phyloP scores from a whole-genome alignment of 2,329 filamentous ascomycete species.

The Cladosporium sphaerospermum region DNA sequence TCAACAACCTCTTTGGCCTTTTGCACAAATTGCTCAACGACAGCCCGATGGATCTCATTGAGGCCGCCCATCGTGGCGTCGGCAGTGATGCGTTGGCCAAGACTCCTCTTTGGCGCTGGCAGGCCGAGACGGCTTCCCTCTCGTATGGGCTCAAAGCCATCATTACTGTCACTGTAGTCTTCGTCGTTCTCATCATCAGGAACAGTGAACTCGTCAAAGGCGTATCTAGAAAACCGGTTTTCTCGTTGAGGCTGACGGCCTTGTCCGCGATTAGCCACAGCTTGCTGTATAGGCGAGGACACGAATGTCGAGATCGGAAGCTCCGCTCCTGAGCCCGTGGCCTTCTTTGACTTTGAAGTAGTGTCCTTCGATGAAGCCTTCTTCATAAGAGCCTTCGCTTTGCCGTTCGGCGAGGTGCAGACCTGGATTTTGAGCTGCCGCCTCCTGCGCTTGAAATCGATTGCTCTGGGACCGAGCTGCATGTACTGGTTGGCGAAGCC shows the following conservation, averaged over 20 bases:
- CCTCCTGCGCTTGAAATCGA: constrained; percentile 41
- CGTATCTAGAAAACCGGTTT: constrained; percentile 29
- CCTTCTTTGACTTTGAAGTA: constrained; percentile 20
- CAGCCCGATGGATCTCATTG: constrained; percentile 53
- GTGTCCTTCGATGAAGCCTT: constrained; percentile 7
- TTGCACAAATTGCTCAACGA: constrained; percentile 60
- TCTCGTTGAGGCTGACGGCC: constrained; percentile 23
- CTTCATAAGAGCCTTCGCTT: constrained; percentile 4
- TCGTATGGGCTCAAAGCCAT: constrained; percentile 45
- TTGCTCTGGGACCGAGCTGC: constrained; percentile 38
- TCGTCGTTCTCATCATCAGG: constrained; percentile 37
- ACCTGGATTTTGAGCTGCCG: constrained; percentile 48
- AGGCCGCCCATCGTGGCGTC: constrained; percentile 51
- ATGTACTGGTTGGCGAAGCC: constrained; percentile 73
- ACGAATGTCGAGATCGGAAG: constrained; percentile 57
- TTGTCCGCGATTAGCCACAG: constrained; percentile 24
- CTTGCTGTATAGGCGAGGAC: constrained; percentile 55
- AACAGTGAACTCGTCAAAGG: constrained; percentile 33
- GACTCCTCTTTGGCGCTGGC: constrained; percentile 23
- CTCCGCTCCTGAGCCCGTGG: neutral
- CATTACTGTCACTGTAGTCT: constrained; percentile 31
- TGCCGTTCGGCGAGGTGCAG: constrained; percentile 26
- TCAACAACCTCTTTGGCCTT: constrained; percentile 57
- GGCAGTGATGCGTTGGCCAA: constrained; percentile 54
- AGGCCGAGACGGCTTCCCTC: constrained; percentile 20